Percentiles rank a stretch among this genome's conserved stretches.
These are phyloP conservation scores for Peronosclerospora sorghi DNA, from an alignment of 352 stramenopile genomes.

Conservation along the genomic window DNA sequence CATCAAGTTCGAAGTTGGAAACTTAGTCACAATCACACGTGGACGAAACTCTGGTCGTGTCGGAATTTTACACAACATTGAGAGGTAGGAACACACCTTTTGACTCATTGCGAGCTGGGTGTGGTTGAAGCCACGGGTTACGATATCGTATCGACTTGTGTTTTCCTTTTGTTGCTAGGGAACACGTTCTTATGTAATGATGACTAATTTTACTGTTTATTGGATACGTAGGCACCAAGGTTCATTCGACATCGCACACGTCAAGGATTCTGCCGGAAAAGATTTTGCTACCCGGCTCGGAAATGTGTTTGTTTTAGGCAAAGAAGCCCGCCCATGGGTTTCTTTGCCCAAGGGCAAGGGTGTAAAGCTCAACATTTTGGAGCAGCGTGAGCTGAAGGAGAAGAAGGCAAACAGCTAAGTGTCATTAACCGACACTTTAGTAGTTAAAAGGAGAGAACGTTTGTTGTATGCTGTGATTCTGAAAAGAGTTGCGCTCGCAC, in stretches of 20 bases:
- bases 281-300: constrained; percentile 94
- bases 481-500: constrained; percentile 8
- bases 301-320: constrained; percentile 98
- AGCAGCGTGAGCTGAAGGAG: constrained; percentile 85
- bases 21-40: constrained; percentile 95
- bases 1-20: constrained; percentile 98
- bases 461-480: constrained; percentile 10
- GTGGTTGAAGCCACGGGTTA: constrained; percentile 37
- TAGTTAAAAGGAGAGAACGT: constrained; percentile 4
- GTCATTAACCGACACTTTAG: constrained; percentile 1
- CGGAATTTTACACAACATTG: constrained; percentile 94
- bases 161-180: background rate
- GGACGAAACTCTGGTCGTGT: constrained; percentile 96
- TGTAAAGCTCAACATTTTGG: constrained; percentile 98
- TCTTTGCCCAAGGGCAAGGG: constrained; percentile 97
- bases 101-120: constrained; percentile 84
- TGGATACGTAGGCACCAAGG: constrained; percentile 95
- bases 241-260: constrained; percentile 98
- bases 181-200: constrained; percentile 4
- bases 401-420: constrained; percentile 66
- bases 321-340: constrained; percentile 86
- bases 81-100: constrained; percentile 89
- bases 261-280: constrained; percentile 96
- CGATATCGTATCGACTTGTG: constrained; percentile 5
- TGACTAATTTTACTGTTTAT: background rate